Base-by-base conservation (phyloP, 148 eudicot genomes). In the Vaccinium corymbosum region DNA sequence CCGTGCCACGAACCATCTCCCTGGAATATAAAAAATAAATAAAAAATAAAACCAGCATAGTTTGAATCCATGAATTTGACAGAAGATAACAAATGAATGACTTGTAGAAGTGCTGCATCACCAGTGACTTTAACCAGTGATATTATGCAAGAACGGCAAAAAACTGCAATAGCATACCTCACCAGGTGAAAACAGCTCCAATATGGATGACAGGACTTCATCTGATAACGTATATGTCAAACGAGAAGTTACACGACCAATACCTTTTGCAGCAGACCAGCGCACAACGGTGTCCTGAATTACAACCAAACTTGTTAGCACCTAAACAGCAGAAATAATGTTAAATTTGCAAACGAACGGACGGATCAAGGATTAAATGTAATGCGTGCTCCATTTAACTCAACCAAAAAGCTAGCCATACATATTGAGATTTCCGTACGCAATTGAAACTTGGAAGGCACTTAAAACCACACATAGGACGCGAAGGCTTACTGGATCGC, bases 1-100 rank as follows among this genome's bases (percentile, higher is more conserved):
- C 99, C 99, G 87, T 97, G 99, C 99, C 99, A 97, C 32, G 99
- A 97, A 85, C 99, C 98, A 93, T 97, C 99, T 79, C 99, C 99
- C 99, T 97, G 85, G 55, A 83, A 82, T 74, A 64, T 57, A 12
- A 16, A 25, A 32, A 32, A 32, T 29, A 32, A 32, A 32, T 2
- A 35, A 42, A 76, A 20, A 83, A 61, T 27, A 57, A n/a, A 79
- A 50, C 27, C 16, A 81, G 13, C 80, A 83, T 57, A 42, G 61
- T 15, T 83, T 35, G 55, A 81, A 35, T 74, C 53, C 59, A 49
- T 35, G 25, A 68, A 82, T 48, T 46, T 29, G 46, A 19, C 48
- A 81, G 52, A 80, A 61, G 57, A 62, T 53, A 35, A 70, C 76
- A 85, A 81, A 78, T n/a, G 77, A 64, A 87, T 53, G 57, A 59